phyloP scores from a whole-genome alignment of 1,284 basidiomycete species.

The Cerrena zonata region DNA sequence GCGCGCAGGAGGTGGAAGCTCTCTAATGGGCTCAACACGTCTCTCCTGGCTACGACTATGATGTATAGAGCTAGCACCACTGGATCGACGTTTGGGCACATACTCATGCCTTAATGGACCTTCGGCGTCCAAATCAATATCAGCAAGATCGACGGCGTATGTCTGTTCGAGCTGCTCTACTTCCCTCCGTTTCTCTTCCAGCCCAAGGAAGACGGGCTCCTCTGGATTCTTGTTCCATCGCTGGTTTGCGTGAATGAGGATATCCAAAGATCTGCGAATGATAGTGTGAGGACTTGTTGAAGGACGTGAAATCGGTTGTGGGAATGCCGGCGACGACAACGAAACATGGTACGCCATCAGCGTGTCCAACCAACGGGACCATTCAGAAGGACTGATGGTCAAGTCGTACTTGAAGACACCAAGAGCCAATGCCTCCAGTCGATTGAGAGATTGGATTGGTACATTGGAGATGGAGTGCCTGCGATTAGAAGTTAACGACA shows the following conservation, averaged over 20 bases:
- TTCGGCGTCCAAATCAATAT: conserved; percentile 75
- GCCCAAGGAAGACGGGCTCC: conserved; percentile 63
- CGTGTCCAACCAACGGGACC: conserved; percentile 66
- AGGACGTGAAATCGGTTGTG: conserved; percentile 75
- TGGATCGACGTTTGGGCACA: conserved; percentile 59
- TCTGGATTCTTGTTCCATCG: conserved; percentile 27
- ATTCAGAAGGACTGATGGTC: conserved; percentile 54
- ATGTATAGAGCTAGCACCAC: conserved; percentile 27
- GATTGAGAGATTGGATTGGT: conserved; percentile 62
- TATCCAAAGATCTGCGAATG: conserved; percentile 63
- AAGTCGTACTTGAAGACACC: conserved; percentile 66
- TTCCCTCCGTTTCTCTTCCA: conserved; percentile 57
- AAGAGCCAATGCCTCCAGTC: conserved; percentile 61
- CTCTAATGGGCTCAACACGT: conserved; percentile 28
- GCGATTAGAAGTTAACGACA: no score
- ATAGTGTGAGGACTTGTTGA: conserved; percentile 62
- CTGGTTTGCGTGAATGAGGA: conserved; percentile 45
- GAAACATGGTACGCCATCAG: conserved; percentile 59
- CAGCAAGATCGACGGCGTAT: conserved; percentile 42
- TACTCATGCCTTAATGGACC: conserved; percentile 76
- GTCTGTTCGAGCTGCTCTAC: conserved; percentile 34
- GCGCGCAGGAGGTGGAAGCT: conserved; percentile 66
- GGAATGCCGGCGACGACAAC: conserved; percentile 49
- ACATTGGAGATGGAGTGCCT: conserved; percentile 77
- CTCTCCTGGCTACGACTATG: conserved; percentile 27